Percentiles rank a stretch among this genome's conserved stretches.
These are phyloP conservation scores for Naumovozyma dairenensis DNA, from an alignment of 805 yeast species.

Conservation along the genomic window DNA sequence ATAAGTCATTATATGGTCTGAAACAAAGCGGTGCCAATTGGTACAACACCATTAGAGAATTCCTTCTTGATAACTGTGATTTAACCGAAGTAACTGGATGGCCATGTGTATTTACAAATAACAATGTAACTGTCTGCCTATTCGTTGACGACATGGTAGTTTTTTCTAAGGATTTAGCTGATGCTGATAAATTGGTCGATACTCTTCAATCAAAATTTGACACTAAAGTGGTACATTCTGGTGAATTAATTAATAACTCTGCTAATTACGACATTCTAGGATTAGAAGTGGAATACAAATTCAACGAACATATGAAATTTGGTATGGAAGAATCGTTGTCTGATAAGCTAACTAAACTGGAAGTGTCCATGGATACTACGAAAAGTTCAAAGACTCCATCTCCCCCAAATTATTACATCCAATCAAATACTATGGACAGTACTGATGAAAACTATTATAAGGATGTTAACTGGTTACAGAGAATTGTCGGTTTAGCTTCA, in stretches of 20 bases:
- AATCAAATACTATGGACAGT: constrained; percentile 1
- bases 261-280: constrained; percentile 12
- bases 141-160: constrained; percentile 13
- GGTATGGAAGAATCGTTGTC: constrained; percentile 8
- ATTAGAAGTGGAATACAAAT: constrained; percentile 7
- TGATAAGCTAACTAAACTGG: constrained; percentile 5
- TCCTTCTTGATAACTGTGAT: background rate
- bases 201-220: constrained; percentile 4
- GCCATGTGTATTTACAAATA: constrained; percentile 9
- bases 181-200: background rate
- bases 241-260: constrained; percentile 3
- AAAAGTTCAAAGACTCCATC: constrained; percentile 6
- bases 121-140: constrained; percentile 4
- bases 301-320: constrained; percentile 4
- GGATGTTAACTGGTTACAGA: constrained; percentile 7
- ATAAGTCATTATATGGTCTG: constrained; percentile 5
- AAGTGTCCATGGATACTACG: constrained; percentile 1
- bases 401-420: constrained; percentile 6
- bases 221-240: constrained; percentile 8
- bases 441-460: constrained; percentile 1
- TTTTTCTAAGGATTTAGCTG: constrained; percentile 2
- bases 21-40: constrained; percentile 6
- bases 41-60: constrained; percentile 3
- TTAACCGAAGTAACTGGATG: constrained; percentile 6
- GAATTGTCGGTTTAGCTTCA: constrained; percentile 7